phyloP scores from a whole-genome alignment of 2,329 filamentous ascomycete species.

The Colletotrichum trifolii region DNA sequence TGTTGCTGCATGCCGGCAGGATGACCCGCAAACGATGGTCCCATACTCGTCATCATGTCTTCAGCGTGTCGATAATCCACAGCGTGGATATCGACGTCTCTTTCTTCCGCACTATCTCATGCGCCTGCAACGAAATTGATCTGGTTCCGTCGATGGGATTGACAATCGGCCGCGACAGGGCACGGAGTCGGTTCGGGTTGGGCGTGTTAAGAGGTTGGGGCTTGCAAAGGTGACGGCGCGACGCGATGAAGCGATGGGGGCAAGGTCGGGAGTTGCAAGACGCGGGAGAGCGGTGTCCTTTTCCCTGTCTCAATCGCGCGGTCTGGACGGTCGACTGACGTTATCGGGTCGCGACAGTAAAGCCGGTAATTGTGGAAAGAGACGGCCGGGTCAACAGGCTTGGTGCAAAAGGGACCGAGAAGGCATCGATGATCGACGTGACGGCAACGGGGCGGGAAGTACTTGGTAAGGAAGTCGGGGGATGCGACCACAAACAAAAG shows the following conservation, averaged over 20 bases:
- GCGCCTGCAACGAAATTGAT: constrained; percentile 47
- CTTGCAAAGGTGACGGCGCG: constrained; percentile 27
- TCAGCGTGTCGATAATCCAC: constrained; percentile 64
- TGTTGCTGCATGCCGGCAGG: constrained; percentile 77
- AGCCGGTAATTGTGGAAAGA: background rate
- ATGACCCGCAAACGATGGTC: constrained; percentile 73
- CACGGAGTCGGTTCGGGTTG: constrained; percentile 2
- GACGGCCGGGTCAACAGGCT: constrained; percentile 32
- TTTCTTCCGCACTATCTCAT: constrained; percentile 58
- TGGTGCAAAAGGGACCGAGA: constrained; percentile 19
- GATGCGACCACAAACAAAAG: constrained; percentile 33
- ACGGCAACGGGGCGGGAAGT: constrained; percentile 21
- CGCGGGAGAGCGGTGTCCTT: constrained; percentile 22
- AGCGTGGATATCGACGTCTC: constrained; percentile 67
- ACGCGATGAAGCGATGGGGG: constrained; percentile 31
- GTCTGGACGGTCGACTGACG: constrained; percentile 26
- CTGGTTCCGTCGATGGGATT: constrained; percentile 12
- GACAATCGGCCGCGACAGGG: constrained; percentile 25
- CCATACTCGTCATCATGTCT: constrained; percentile 78
- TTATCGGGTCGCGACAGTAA: constrained; percentile 33
- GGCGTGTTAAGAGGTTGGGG: constrained; percentile 12
- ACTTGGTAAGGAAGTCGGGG: constrained; percentile 28
- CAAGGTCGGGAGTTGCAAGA: constrained; percentile 19
- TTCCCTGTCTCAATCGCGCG: constrained; percentile 17
- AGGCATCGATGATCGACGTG: constrained; percentile 37